Conservation (phyloP, 2,329 filamentous ascomycete genomes). For the Cryoendolithus antarcticus region DNA sequence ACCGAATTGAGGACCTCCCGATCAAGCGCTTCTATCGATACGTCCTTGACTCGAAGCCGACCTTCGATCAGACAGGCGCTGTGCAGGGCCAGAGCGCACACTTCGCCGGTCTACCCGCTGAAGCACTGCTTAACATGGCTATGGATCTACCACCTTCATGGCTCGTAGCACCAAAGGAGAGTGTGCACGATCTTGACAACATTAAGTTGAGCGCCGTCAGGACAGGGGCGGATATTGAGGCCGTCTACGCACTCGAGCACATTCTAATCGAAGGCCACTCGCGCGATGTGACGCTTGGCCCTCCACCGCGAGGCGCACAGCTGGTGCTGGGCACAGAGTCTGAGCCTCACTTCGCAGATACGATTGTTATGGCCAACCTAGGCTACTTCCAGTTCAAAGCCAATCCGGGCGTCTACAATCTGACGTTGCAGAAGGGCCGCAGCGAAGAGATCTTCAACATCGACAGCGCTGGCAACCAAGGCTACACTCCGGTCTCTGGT, state of each 20-base stretch:
- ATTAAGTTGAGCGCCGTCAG: slow-evolving; percentile 80
- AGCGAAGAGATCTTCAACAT: slow-evolving; percentile 81
- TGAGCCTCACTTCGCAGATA: slow-evolving; percentile 73
- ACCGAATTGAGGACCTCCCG: slow-evolving; percentile 70
- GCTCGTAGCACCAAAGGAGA: slow-evolving; percentile 87
- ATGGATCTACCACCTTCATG: slow-evolving; percentile 92
- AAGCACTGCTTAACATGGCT: slow-evolving; percentile 75
- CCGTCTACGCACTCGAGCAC: slow-evolving; percentile 78
- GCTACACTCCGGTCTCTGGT: slow-evolving; percentile 56
- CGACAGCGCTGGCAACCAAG: slow-evolving; percentile 70
- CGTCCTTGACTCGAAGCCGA: slow-evolving; percentile 66
- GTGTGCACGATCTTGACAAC: slow-evolving; percentile 85
- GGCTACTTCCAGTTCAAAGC: slow-evolving; percentile 99
- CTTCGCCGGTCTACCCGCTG: slow-evolving; percentile 72
- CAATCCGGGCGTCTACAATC: slow-evolving; percentile 86
- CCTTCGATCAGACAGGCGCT: slow-evolving; percentile 58
- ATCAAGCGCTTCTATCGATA: slow-evolving; percentile 94
- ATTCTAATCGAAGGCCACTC: slow-evolving; percentile 97
- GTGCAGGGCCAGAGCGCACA: slow-evolving; percentile 48
- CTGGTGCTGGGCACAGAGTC: slow-evolving; percentile 72
- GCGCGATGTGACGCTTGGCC: slow-evolving; percentile 55
- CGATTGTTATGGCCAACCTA: slow-evolving; percentile 94
- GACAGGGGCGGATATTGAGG: slow-evolving; percentile 57
- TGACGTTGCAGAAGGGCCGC: slow-evolving; percentile 73
- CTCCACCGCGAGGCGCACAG: slow-evolving; percentile 75